A percentile compares a stretch with the other conserved stretches of the same genome.
phyloP scores from a whole-genome alignment of 169 alveolate genomes.

The Cryptosporidium bovis region DNA sequence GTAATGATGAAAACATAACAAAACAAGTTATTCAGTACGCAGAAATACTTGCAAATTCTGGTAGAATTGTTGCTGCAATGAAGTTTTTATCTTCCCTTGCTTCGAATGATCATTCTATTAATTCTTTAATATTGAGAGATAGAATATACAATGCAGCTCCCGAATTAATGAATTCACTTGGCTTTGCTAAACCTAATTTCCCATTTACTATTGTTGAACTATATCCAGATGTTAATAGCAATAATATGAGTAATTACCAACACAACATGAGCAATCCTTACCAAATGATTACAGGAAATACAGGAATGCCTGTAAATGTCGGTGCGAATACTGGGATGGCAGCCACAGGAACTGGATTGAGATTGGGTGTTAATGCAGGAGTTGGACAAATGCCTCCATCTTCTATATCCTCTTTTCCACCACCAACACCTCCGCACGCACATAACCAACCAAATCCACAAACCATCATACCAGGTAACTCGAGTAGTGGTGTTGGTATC shows the following conservation, averaged over 20 bases:
- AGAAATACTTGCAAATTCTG: conserved; percentile 81
- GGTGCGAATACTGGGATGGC: neutral
- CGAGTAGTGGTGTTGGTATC: too few species aligned
- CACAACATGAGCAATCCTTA: neutral
- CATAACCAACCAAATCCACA: too few species aligned
- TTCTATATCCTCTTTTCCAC: neutral
- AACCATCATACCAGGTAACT: too few species aligned
- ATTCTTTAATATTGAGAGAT: conserved; percentile 77
- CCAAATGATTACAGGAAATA: conserved; percentile 14
- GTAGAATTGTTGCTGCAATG: conserved; percentile 81
- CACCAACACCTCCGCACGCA: neutral
- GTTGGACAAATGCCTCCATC: conserved; percentile 24
- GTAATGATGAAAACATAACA: conserved; percentile 76
- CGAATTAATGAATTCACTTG: conserved; percentile 73
- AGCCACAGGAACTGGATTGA: neutral
- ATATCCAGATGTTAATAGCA: conserved; percentile 39
- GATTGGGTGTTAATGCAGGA: neutral
- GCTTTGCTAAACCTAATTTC: conserved; percentile 68
- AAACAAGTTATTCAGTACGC: conserved; percentile 80
- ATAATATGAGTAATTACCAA: conserved; percentile 38
- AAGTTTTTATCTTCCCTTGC: conserved; percentile 77
- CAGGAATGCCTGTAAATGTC: neutral
- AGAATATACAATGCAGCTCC: conserved; percentile 80
- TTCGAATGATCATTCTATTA: conserved; percentile 76
- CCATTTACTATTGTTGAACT: conserved; percentile 78